phyloP scores from a whole-genome alignment of 2,329 filamentous ascomycete species.

The Exserohilum turcica region DNA sequence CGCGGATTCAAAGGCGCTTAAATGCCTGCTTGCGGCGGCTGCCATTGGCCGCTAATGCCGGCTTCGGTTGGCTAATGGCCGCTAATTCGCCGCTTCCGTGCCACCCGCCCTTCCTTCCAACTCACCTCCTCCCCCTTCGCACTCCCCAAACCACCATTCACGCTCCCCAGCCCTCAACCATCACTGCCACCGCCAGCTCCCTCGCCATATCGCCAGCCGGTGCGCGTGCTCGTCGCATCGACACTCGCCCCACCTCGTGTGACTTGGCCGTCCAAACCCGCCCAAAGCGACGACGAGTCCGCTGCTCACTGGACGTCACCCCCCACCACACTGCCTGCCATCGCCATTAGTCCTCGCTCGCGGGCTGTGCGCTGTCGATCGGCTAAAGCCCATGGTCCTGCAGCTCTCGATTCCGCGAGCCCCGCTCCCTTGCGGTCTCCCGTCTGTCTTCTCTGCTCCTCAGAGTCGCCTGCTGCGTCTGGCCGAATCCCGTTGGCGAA shows the following conservation, averaged over 20 bases:
- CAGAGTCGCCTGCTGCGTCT: neutral
- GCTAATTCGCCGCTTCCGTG: conserved; percentile 28
- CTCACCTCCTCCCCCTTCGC: conserved; percentile 8
- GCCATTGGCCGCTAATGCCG: conserved; percentile 25
- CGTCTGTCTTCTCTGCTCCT: conserved; percentile 3
- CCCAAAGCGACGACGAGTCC: conserved; percentile 6
- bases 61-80: conserved; percentile 19
- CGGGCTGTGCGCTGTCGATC: conserved; percentile 16
- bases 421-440: conserved; percentile 10
- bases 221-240: neutral
- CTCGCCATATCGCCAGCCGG: neutral
- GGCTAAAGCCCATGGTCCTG: conserved; percentile 18
- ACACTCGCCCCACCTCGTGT: conserved; percentile 11
- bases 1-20: conserved; percentile 35
- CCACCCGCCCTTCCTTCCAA: conserved; percentile 10
- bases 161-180: conserved; percentile 3
- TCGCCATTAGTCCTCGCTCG: conserved; percentile 4
- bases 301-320: conserved; percentile 8
- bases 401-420: neutral
- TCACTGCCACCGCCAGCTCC: conserved; percentile 14
- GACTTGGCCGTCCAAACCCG: conserved; percentile 2
- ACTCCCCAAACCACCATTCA: conserved; percentile 2
- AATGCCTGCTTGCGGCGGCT: conserved; percentile 27
- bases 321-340: conserved; percentile 8
- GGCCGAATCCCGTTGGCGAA: neutral